Conservation (phyloP, 1,139 yeast genomes). For the Zygosaccharomyces sapae region DNA sequence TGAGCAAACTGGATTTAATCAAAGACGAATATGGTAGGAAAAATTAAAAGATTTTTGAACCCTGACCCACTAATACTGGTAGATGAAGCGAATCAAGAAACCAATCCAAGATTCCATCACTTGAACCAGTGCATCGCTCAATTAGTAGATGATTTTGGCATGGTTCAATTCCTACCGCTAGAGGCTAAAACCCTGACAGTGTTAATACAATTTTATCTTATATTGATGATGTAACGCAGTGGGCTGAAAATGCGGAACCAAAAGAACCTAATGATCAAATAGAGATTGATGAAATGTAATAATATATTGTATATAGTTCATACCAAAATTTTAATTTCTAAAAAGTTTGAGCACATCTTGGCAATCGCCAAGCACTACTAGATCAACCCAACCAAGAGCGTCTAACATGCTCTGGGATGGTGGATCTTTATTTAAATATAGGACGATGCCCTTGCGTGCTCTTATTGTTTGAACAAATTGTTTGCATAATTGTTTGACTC, state of each 20-base stretch:
- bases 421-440: constrained; percentile 54
- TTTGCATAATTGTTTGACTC: constrained; percentile 70
- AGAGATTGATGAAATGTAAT: constrained; percentile 48
- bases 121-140: constrained; percentile 81
- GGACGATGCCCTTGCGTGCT: constrained; percentile 50
- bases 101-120: constrained; percentile 71
- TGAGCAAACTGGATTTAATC: constrained; percentile 81
- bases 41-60: constrained; percentile 74
- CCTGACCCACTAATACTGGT: constrained; percentile 83
- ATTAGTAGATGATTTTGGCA: constrained; percentile 92
- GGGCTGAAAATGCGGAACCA: constrained; percentile 96
- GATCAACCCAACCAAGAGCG: constrained; percentile 50
- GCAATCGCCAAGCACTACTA: constrained; percentile 57
- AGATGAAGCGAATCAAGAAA: constrained; percentile 44
- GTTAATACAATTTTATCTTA: constrained; percentile 82
- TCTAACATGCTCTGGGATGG: constrained; percentile 49
- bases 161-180: constrained; percentile 93
- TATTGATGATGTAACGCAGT: constrained; percentile 94
- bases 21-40: constrained; percentile 69
- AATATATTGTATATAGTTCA: constrained; percentile 65
- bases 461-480: constrained; percentile 67
- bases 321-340: constrained; percentile 1
- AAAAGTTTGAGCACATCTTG: constrained; percentile 38
- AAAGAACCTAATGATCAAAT: constrained; percentile 85
- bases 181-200: constrained; percentile 79